Conservation (phyloP, 2,329 filamentous ascomycete species). For the Scytalidium sp. region DNA sequence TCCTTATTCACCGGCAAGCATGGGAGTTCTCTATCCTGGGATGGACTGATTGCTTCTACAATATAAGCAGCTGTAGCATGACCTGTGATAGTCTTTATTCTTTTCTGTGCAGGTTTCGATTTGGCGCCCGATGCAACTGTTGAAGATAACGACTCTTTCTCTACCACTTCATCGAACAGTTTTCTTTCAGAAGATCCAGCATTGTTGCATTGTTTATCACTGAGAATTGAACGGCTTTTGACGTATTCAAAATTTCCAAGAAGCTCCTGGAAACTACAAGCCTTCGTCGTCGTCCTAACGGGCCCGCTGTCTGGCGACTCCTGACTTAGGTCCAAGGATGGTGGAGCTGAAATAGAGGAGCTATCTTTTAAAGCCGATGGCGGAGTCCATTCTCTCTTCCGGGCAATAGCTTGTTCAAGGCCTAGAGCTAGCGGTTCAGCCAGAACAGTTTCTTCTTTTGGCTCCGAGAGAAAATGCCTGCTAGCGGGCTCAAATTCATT, state of each 20-base stretch:
- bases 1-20: constrained; percentile 12
- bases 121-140: constrained; percentile 36
- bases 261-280: constrained; percentile 30
- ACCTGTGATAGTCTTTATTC: constrained; percentile 73
- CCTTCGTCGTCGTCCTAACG: constrained; percentile 9
- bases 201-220: constrained; percentile 8
- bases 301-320: constrained; percentile 1
- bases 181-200: constrained; percentile 46
- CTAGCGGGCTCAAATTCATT: constrained; percentile 27
- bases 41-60: constrained; percentile 29
- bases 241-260: constrained; percentile 38
- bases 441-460: constrained; percentile 2
- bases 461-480: constrained; percentile 25
- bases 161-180: constrained; percentile 47
- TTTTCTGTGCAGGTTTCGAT: constrained; percentile 61
- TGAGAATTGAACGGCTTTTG: constrained; percentile 13
- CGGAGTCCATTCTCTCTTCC: constrained; percentile 68
- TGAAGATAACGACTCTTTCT: constrained; percentile 26
- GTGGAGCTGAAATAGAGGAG: constrained; percentile 1
- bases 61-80: constrained; percentile 70
- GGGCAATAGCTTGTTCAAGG: constrained; percentile 42
- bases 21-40: neutral
- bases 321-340: neutral
- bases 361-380: constrained; percentile 39
- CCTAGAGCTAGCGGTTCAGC: constrained; percentile 11